Base-by-base conservation (phyloP, 495 filamentous ascomycete species). In the Penicillium riverlandense region DNA sequence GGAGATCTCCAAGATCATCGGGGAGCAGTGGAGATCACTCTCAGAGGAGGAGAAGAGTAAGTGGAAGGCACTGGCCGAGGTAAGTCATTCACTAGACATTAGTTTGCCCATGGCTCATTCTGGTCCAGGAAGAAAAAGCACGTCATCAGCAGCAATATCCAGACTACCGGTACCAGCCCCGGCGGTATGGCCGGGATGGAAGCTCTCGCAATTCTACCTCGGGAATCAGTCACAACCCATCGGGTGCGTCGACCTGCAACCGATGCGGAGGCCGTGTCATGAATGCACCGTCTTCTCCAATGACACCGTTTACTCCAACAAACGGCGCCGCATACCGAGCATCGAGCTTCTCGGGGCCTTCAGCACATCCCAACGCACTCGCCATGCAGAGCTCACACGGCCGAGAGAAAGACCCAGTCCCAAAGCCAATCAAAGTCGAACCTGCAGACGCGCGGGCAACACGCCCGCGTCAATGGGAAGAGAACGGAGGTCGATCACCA, bases 1-100 rank as follows among this genome's bases (percentile, higher is more conserved):
- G 6, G 90, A 98, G 39, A 95, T 98, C 46, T 97, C 92, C 32
- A 97, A 97, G 66, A 92, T 96, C 52, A 95, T 97, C 55, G 92
- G 94, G 35, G 84, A 90, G 56, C 83, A 88, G 76, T 98, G 92
- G 92, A 78, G 82, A 46, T 71, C 77, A 48, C 79, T 89, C 49
- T 69, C 82, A 5, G 72, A 83, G 29, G 80, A 86, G n/a, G 74
- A 78, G 27, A 95, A 95, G 65, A 77, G 79, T 33, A 75, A 86
- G 55, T 98, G 94, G 94, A 95, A 91, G 62, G 72, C 71, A 44
- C 75, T 96, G 11, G 94, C 92, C 49, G 89, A 95, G 67, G 85
- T 88, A 66, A 48, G 66, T 41, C 16, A 44, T 22, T 22, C 6
- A 22, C 22, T 22, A 22, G 22, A 22, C 22, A 22, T 22, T 22